These are phyloP conservation scores for Medicago arabica DNA, from an alignment of 306 rosid genomes.

Conservation along the genomic window DNA sequence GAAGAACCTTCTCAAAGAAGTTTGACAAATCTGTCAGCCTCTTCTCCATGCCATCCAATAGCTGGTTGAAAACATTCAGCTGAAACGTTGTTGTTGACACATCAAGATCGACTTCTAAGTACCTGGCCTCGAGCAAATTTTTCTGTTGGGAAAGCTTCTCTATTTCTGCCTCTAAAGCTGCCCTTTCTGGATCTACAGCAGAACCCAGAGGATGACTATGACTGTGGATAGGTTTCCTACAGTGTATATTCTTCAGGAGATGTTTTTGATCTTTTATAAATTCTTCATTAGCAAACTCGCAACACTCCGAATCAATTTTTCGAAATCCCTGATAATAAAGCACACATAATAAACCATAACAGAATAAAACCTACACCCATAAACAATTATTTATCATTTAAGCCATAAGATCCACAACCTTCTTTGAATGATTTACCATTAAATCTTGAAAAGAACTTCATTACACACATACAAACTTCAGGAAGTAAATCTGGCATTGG, in stretches of 20 bases:
- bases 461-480: neutral
- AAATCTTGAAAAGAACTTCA: conserved; percentile 10
- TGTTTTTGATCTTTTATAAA: conserved; percentile 89
- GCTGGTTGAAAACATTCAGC: conserved; percentile 60
- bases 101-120: conserved; percentile 62
- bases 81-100: conserved; percentile 62
- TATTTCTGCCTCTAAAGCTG: conserved; percentile 84
- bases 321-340: conserved; percentile 78
- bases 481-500: neutral
- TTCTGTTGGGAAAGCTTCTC: conserved; percentile 77
- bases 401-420: conserved; percentile 29
- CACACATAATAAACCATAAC: conserved; percentile 27
- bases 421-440: conserved; percentile 24
- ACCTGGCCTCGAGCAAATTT: conserved; percentile 66
- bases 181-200: conserved; percentile 78
- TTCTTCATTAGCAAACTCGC: conserved; percentile 96
- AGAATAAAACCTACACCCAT: conserved; percentile 20
- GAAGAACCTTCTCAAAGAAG: conserved; percentile 71
- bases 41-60: conserved; percentile 64
- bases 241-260: conserved; percentile 91
- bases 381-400: conserved; percentile 19
- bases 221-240: conserved; percentile 97
- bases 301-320: conserved; percentile 86
- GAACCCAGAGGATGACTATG: conserved; percentile 94
- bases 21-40: conserved; percentile 66